phyloP scores from a whole-genome alignment of 495 filamentous ascomycete genomes.

The Bombardia bombarda region DNA sequence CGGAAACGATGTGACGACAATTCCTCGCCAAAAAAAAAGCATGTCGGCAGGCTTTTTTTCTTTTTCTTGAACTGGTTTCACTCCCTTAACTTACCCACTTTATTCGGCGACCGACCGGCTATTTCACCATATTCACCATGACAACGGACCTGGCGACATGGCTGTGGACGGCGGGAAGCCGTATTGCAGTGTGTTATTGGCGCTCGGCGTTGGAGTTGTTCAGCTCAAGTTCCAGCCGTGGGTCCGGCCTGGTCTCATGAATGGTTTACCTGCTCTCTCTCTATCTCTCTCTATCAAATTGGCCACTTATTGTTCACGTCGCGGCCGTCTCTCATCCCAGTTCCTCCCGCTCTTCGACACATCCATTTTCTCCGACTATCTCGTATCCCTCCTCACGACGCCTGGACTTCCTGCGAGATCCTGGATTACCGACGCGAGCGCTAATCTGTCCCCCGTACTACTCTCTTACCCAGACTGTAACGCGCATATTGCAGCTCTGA shows the following conservation, averaged over 20 bases:
- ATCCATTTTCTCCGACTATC: constrained; percentile 4
- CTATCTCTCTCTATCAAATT: constrained; percentile 2
- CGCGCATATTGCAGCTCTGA: not conserved
- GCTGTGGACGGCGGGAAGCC: not conserved
- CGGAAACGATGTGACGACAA: constrained; percentile 39
- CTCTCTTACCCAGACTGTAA: constrained; percentile 6
- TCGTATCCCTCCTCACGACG: constrained; percentile 5
- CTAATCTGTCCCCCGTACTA: constrained; percentile 7
- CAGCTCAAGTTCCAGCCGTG: not conserved
- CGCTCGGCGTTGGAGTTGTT: too few relatives aligned
- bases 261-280: too few relatives aligned
- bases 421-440: constrained; percentile 8
- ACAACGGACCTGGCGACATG: not conserved
- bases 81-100: constrained; percentile 20
- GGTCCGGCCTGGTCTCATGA: too few relatives aligned
- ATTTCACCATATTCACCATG: constrained; percentile 1
- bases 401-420: constrained; percentile 8
- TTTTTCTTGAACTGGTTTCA: constrained; percentile 27
- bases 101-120: constrained; percentile 12
- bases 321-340: not conserved
- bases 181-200: too few relatives aligned
- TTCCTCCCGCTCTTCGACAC: constrained; percentile 1
- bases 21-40: constrained; percentile 29
- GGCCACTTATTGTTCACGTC: constrained; percentile 3
- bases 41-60: constrained; percentile 27